Conservation (phyloP, 1,139 yeast genomes). For the Hemisphaericaspora lyxosophila region DNA sequence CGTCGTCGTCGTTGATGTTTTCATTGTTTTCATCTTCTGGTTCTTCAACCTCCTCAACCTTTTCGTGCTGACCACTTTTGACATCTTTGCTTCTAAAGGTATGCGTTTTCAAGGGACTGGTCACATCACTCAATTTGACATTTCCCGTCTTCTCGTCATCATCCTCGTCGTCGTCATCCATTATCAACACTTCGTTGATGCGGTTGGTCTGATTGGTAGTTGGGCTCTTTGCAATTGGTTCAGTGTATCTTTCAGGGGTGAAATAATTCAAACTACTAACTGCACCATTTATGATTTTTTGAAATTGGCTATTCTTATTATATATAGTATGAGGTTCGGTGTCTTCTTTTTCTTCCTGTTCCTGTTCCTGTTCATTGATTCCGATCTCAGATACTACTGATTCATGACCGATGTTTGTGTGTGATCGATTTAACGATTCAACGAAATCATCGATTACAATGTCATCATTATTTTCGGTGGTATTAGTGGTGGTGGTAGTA, state of each 20-base stretch:
- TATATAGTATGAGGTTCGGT: conserved; percentile 2
- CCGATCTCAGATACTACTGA: neutral
- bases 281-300: conserved; percentile 18
- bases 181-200: conserved; percentile 19
- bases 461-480: neutral
- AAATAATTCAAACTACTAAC: conserved; percentile 19
- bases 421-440: neutral
- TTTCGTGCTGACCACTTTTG: neutral
- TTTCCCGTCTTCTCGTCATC: conserved; percentile 10
- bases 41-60: conserved; percentile 10
- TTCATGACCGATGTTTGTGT: no score
- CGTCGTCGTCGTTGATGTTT: conserved; percentile 11
- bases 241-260: conserved; percentile 46
- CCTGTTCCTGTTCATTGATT: neutral
- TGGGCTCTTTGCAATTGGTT: conserved; percentile 44
- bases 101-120: conserved; percentile 12
- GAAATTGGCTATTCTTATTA: conserved; percentile 20
- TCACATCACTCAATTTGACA: conserved; percentile 7
- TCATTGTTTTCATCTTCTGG: conserved; percentile 13
- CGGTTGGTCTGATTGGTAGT: conserved; percentile 36
- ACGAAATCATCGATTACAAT: conserved; percentile 2
- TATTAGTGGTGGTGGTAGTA: neutral
- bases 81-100: neutral
- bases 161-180: conserved; percentile 5
- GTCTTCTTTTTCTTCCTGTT: conserved; percentile 1